Percentiles rank a stretch among this genome's conserved stretches.
phyloP scores from a whole-genome alignment of 495 filamentous ascomycete species.

The Penicillium psychrofluorescens region DNA sequence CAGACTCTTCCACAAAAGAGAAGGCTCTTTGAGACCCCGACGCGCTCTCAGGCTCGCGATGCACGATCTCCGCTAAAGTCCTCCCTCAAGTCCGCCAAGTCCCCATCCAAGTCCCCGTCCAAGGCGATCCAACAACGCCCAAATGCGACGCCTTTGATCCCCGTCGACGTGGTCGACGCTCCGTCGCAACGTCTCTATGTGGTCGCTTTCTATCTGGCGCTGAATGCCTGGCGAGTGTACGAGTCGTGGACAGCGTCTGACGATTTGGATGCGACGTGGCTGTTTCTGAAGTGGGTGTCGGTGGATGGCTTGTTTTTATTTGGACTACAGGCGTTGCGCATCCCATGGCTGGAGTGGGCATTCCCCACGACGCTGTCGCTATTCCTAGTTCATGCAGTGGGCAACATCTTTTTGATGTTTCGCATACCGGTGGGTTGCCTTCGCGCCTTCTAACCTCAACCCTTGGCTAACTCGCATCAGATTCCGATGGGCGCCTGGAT shows the following conservation, averaged over 20 bases:
- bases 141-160: constrained; percentile 59
- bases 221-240: constrained; percentile 75
- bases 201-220: constrained; percentile 59
- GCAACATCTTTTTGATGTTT: constrained; percentile 86
- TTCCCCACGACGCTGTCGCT: constrained; percentile 57
- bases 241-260: constrained; percentile 75
- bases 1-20: constrained; percentile 31
- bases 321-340: constrained; percentile 71
- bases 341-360: constrained; percentile 93
- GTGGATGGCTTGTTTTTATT: constrained; percentile 82
- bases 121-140: constrained; percentile 13
- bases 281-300: constrained; percentile 87
- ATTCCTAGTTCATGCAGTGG: constrained; percentile 59
- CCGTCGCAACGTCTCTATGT: constrained; percentile 85
- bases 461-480: constrained; percentile 26
- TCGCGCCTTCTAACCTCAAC: not conserved
- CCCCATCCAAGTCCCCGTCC: constrained; percentile 16
- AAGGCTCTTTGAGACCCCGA: constrained; percentile 25
- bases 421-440: constrained; percentile 60
- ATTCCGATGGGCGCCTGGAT: constrained; percentile 63
- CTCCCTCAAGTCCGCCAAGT: constrained; percentile 14
- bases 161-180: constrained; percentile 68
- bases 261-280: constrained; percentile 71
- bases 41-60: constrained; percentile 19
- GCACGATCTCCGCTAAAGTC: constrained; percentile 11